Percentiles rank a stretch among this genome's conserved stretches.
These are phyloP conservation scores for Benincasa hispida DNA, from an alignment of 306 rosid genomes.

Conservation along the genomic window DNA sequence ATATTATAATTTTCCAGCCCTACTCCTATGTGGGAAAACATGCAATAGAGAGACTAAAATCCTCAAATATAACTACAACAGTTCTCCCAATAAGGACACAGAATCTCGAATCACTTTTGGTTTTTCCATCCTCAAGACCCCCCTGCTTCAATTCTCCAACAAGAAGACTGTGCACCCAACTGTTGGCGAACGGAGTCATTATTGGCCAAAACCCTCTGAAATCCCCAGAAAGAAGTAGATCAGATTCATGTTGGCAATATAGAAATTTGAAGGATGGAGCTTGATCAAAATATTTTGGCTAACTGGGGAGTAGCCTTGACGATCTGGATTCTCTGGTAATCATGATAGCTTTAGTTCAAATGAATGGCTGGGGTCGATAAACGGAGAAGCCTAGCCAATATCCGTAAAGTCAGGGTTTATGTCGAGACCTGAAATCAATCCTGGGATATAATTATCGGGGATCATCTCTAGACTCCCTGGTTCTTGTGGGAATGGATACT, in stretches of 20 bases:
- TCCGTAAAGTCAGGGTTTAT: slow-evolving; percentile 49
- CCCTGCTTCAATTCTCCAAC: neutral
- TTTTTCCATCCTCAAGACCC: neutral
- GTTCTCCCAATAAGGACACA: neutral
- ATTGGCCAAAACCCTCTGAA: neutral
- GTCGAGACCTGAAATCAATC: slow-evolving; percentile 47
- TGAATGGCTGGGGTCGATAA: neutral
- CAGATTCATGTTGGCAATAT: neutral
- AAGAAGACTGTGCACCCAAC: neutral
- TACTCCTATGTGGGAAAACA: slow-evolving; percentile 4
- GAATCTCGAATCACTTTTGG: neutral
- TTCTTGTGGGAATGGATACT: slow-evolving; percentile 19
- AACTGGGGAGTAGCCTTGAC: neutral
- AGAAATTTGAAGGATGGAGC: neutral
- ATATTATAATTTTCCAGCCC: slow-evolving; percentile 4
- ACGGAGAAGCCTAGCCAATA: slow-evolving; percentile 29
- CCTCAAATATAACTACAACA: neutral
- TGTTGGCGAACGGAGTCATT: neutral
- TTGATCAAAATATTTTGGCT: neutral
- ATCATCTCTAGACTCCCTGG: slow-evolving; percentile 24
- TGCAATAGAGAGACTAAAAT: neutral
- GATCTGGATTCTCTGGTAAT: neutral
- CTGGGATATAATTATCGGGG: slow-evolving; percentile 35
- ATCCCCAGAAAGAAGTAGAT: neutral
- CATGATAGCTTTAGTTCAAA: neutral